Evolutionary conservation across 2,329 filamentous ascomycete genomes (phyloP).

Genomic region (Verticillium albo-atrum): DNA sequence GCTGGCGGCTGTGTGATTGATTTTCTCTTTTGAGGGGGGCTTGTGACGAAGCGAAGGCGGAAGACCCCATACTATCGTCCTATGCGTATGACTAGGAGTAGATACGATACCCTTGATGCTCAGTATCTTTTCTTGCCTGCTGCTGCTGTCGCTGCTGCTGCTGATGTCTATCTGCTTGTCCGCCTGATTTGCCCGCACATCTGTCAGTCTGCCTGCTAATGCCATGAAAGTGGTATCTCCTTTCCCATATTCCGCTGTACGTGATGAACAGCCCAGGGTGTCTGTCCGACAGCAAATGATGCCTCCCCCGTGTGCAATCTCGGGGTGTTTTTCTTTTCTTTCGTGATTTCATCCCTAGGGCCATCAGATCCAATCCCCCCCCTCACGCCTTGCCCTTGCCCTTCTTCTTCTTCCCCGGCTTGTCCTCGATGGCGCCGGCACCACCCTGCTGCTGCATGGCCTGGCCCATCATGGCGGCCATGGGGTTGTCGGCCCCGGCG

Average conservation of each 20-base stretch:
- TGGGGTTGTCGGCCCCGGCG: slow-evolving; percentile 29
- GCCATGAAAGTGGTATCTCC: too few relatives aligned
- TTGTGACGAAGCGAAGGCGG: not conserved
- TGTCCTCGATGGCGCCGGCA: slow-evolving; percentile 23
- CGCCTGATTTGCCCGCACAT: not conserved
- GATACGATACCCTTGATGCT: not conserved
- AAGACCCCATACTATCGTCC: not conserved
- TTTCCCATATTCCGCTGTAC: too few relatives aligned
- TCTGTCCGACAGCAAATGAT: too few relatives aligned
- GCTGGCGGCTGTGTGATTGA: slow-evolving; percentile 15
- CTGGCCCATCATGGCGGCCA: slow-evolving; percentile 36
- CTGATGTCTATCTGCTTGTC: not conserved
- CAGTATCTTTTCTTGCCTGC: not conserved
- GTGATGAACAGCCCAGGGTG: too few relatives aligned
- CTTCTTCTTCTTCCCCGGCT: slow-evolving; percentile 47
- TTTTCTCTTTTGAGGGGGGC: slow-evolving; percentile 3
- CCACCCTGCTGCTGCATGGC: slow-evolving; percentile 19
- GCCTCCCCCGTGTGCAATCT: too few relatives aligned
- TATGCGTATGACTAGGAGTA: not conserved
- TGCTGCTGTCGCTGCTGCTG: not conserved
- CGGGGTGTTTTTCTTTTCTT: too few relatives aligned
- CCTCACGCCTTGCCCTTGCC: slow-evolving; percentile 36
- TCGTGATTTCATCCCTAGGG: too few relatives aligned
- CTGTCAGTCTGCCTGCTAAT: not conserved
- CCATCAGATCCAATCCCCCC: not conserved